Percentiles rank a stretch among this genome's conserved stretches.
Evolutionary conservation across 2,329 filamentous ascomycete species (phyloP).

Genomic region (Trichophyton mentagrophytes): DNA sequence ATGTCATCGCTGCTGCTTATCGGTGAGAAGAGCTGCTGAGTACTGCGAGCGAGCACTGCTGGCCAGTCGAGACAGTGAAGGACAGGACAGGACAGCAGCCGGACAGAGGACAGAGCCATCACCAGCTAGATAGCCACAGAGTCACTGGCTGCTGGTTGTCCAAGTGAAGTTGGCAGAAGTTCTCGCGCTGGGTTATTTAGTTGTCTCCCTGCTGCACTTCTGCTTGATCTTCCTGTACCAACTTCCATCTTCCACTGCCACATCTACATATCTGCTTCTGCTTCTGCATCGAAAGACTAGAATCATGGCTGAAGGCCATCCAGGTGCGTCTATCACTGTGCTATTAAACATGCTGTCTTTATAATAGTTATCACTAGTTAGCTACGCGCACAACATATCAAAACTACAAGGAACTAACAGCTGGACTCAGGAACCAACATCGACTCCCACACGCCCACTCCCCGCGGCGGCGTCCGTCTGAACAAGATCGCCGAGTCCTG

Average conservation of each 20-base stretch:
- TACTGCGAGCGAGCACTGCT: background rate
- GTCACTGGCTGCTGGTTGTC: background rate
- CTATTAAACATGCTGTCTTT: background rate
- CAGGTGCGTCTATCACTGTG: background rate
- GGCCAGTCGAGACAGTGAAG: background rate
- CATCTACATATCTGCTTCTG: background rate
- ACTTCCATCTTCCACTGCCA: background rate
- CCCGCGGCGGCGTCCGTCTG: background rate
- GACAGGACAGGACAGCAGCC: background rate
- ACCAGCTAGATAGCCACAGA: too few relatives aligned
- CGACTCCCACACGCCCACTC: background rate
- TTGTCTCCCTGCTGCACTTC: background rate
- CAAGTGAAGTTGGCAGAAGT: background rate
- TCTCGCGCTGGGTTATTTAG: background rate
- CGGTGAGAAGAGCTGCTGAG: background rate
- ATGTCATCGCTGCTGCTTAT: background rate
- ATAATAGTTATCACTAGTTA: background rate
- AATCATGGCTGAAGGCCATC: background rate
- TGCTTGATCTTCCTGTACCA: background rate
- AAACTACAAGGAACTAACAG: background rate
- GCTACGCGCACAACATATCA: too few relatives aligned
- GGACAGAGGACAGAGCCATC: background rate
- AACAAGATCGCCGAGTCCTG: slow-evolving; percentile 52
- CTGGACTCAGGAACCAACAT: background rate
- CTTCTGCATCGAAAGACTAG: background rate